Base-by-base conservation (phyloP, 768 basidiomycete genomes). In the Mycena chlorophos region DNA sequence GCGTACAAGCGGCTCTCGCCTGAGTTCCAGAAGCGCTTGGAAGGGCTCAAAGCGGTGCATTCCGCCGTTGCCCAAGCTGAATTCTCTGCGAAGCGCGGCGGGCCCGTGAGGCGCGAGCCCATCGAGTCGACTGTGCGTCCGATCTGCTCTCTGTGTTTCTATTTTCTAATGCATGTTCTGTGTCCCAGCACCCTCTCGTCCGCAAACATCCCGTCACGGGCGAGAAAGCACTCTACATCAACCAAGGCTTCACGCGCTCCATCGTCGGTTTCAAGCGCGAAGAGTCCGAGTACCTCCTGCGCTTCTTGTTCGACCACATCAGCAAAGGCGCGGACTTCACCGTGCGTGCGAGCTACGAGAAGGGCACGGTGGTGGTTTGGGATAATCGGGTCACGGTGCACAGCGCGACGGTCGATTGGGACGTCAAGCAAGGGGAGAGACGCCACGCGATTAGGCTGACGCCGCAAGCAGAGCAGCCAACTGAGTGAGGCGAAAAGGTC, bases 211-310 rank as follows among this genome's bases (percentile, higher is more conserved):
- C 84, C 17, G 80, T 78, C 1, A 86, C 85, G 0, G 82, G 82
- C n/a, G 79, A 84, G 65, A 84, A 85, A 68, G 80, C 79, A 1
- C 70, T 86, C 19, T 83, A 81, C 63, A 70, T 85, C 68, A 84
- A 84, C 68, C 75, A 73, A 51, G 79, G 77, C 27, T 83, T 83
- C 73, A 82, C 82, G 3, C 67, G 69, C 27, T 73, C 71, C 59
- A 83, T 84, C 64, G 80, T 83, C 40, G 82, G 83, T 4, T 82
- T 73, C 71, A 80, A 78, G 56, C 40, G 70, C 10, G 81, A 84
- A 58, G 83, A 83, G 63, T 82, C 80, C 22, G 80, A 83, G 40
- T 77, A 74, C 57, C 71, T 85, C 23, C 70, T 83, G 59, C 78
- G 77, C 42, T 82, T 83, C 74, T 71, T 82, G 43, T 82, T 70